Evolutionary conservation across 805 yeast species (phyloP), one percentile per base, ranked within the genome.

Genomic region (Nakazawaea wickerhamii): DNA sequence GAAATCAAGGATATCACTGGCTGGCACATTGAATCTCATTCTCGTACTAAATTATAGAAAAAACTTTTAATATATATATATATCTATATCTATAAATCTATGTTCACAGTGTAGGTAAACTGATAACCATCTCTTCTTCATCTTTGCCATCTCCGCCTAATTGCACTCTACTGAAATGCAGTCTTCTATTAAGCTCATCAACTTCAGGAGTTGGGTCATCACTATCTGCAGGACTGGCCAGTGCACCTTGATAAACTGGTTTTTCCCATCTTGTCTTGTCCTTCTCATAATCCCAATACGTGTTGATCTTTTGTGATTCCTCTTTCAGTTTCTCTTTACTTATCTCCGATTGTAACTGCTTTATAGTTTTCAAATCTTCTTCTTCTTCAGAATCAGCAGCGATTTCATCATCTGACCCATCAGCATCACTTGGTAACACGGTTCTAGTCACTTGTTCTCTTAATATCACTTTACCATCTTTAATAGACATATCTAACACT

Each of bases 381-480:
- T 68, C 70, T 38, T 65, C 64, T 8, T 63, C 64, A 6, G 61
- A 61, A 10, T 57, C 59, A 1, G 55, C 33, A 10, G 58, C 57
- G 6, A 60, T 64, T 26, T 45, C 52, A 30, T 61, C 66, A 15
- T 60, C 67, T 5, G 57, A 54, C 3, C 57, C 55, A 18, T 54
- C 56, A 2, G 51, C 60, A 20, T 50, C 53, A 5, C 3, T 49
- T 50, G 5, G 50, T 52, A 8, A 47, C 49, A 9, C 53, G 53
- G 32, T 25, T 17, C 31, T 28, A 10, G 35, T 53, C 0, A 41
- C 59, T 53, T 57, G 68, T 45, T 81, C 88, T 15, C 70, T 72
- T 67, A 84, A 67, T 8, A 70, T 68, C 2, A 86, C 95, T 55
- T 86, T 86, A 7, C 96, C 95, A 46, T 90, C 83, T 31, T 74